These are phyloP conservation scores for Simplicillium aogashimaense DNA, from an alignment of 2,329 filamentous ascomycete genomes.

Conservation along the genomic window DNA sequence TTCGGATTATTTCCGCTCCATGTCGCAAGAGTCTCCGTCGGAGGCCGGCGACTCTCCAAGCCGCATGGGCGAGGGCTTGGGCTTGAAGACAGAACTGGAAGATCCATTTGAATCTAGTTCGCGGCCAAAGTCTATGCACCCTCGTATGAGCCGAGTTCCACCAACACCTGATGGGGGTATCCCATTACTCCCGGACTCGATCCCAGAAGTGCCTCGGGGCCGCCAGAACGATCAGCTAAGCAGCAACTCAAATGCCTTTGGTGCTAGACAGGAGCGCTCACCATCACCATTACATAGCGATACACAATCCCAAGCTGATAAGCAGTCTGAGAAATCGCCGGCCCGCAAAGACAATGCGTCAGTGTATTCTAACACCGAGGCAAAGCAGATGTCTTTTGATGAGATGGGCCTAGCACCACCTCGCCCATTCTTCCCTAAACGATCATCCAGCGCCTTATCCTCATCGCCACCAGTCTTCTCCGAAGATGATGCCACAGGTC, in stretches of 20 bases:
- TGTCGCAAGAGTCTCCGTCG: slow-evolving; percentile 43
- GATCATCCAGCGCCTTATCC: slow-evolving; percentile 46
- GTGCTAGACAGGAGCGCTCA: slow-evolving; percentile 49
- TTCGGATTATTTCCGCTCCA: slow-evolving; percentile 71
- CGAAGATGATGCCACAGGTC: slow-evolving; percentile 56
- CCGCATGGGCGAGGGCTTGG: slow-evolving; percentile 25
- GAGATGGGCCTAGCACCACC: slow-evolving; percentile 42
- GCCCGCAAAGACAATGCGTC: slow-evolving; percentile 21
- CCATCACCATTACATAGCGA: slow-evolving; percentile 40
- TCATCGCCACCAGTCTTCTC: slow-evolving; percentile 55
- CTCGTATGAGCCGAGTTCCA: slow-evolving; percentile 57
- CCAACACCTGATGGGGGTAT: slow-evolving; percentile 37
- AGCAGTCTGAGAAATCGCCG: slow-evolving; percentile 17
- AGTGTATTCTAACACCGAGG: slow-evolving; percentile 32
- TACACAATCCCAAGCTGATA: slow-evolving; percentile 17
- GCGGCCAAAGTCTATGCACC: slow-evolving; percentile 65
- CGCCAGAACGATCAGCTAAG: slow-evolving; percentile 22
- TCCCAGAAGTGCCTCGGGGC: slow-evolving; percentile 28
- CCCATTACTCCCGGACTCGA: slow-evolving; percentile 32
- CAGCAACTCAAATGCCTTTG: slow-evolving; percentile 30
- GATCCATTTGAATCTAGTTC: slow-evolving; percentile 37
- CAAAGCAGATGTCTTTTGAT: slow-evolving; percentile 36
- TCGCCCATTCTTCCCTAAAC: slow-evolving; percentile 35
- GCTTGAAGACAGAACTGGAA: slow-evolving; percentile 45
- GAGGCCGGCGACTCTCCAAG: slow-evolving; percentile 14